A percentile compares a stretch with the other conserved stretches of the same genome.
Evolutionary conservation across 495 filamentous ascomycete genomes (phyloP).

Genomic region (Hyphodiscus hymeniophilus): DNA sequence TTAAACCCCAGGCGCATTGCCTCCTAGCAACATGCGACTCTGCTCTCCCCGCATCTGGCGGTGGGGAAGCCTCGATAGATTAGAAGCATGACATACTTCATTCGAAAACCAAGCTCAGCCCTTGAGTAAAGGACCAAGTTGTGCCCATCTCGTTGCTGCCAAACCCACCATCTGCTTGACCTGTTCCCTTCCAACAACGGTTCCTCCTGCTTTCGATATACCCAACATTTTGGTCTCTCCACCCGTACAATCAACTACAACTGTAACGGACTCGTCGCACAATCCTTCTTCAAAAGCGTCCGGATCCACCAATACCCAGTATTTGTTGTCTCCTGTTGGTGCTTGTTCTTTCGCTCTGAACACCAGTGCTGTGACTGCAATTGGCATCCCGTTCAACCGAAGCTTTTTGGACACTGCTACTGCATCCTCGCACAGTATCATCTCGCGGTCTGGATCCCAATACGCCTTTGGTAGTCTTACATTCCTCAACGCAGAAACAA

Average conservation of each 20-base stretch:
- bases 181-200: slow-evolving; percentile 43
- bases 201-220: slow-evolving; percentile 81
- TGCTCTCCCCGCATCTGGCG: too few relatives aligned
- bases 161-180: slow-evolving; percentile 45
- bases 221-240: slow-evolving; percentile 50
- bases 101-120: slow-evolving; percentile 14
- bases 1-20: too few relatives aligned
- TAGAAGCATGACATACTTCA: too few relatives aligned
- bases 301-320: slow-evolving; percentile 78
- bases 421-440: slow-evolving; percentile 62
- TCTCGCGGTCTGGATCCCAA: slow-evolving; percentile 79
- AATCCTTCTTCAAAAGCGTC: slow-evolving; percentile 84
- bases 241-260: slow-evolving; percentile 57
- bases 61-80: too few relatives aligned
- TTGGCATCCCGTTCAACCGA: slow-evolving; percentile 52
- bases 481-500: slow-evolving; percentile 73
- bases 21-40: too few relatives aligned
- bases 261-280: slow-evolving; percentile 62
- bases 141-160: slow-evolving; percentile 46
- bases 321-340: slow-evolving; percentile 37
- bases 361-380: slow-evolving; percentile 65
- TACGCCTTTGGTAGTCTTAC: slow-evolving; percentile 71
- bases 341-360: slow-evolving; percentile 58
- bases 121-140: slow-evolving; percentile 39
- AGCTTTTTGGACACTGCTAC: slow-evolving; percentile 36